phyloP scores from a whole-genome alignment of 106 monocot species.

The Ottelia alismoides region DNA sequence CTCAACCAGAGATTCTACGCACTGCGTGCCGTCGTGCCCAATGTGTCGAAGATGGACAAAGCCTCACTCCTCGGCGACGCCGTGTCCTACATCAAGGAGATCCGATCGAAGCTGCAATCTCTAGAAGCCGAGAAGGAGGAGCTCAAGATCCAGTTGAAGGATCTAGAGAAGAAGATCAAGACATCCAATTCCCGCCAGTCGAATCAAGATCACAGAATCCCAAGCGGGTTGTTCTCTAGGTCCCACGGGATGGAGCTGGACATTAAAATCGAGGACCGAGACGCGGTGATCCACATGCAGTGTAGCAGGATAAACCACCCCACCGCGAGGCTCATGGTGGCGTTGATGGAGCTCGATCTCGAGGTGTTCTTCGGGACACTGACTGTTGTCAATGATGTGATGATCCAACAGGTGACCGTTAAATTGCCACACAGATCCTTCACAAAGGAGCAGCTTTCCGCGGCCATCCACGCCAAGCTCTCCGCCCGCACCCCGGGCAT shows the following conservation, averaged over 20 bases:
- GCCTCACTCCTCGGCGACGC: slow-evolving; percentile 81
- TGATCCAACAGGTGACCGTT: no score
- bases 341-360: no score
- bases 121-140: slow-evolving; percentile 35
- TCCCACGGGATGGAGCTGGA: no score
- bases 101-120: slow-evolving; percentile 24
- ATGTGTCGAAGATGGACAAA: slow-evolving; percentile 88
- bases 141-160: slow-evolving; percentile 3
- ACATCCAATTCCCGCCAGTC: not conserved
- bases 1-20: slow-evolving; percentile 86
- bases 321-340: slow-evolving; percentile 42
- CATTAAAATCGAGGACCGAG: slow-evolving; percentile 47
- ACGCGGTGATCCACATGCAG: slow-evolving; percentile 56
- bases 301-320: slow-evolving; percentile 46
- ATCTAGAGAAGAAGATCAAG: not conserved
- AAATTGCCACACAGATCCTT: no score
- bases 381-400: no score
- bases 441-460: no score
- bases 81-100: slow-evolving; percentile 59
- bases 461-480: no score
- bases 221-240: not conserved
- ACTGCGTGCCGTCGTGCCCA: slow-evolving; percentile 74
- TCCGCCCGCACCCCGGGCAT: no score
- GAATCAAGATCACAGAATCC: no score
- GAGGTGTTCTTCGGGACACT: no score